These are phyloP conservation scores for Pelargonium nanum DNA, from an alignment of 345 rosid genomes.

Conservation along the genomic window DNA sequence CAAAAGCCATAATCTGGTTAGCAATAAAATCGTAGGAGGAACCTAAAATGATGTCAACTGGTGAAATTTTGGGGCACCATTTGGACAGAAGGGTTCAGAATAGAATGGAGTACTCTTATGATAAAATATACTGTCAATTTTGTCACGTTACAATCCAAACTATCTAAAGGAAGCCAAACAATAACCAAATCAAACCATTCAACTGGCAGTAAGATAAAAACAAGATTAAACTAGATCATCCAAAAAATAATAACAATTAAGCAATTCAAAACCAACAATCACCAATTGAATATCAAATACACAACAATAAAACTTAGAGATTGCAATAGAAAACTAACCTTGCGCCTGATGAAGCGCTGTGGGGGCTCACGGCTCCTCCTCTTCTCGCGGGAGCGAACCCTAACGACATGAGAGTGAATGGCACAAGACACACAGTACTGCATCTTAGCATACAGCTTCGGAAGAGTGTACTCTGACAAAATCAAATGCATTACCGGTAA, in stretches of 20 bases:
- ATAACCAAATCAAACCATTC: neutral
- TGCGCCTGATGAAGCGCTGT: constrained; percentile 67
- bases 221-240: neutral
- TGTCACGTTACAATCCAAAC: too few relatives aligned
- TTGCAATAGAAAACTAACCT: constrained; percentile 28
- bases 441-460: constrained; percentile 73
- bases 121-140: too few relatives aligned
- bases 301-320: neutral
- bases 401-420: constrained; percentile 92
- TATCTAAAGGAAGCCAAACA: neutral
- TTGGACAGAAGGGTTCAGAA: too few relatives aligned
- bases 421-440: constrained; percentile 95
- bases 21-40: too few relatives aligned
- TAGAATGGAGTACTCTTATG: too few relatives aligned
- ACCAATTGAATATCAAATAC: neutral
- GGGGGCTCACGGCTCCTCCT: constrained; percentile 83
- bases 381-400: constrained; percentile 71
- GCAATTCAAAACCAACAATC: neutral
- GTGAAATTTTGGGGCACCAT: too few relatives aligned
- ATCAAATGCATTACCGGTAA: neutral
- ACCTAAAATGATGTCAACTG: too few relatives aligned
- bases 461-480: constrained; percentile 50
- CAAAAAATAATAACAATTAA: neutral
- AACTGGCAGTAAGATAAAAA: too few relatives aligned
- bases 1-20: too few relatives aligned